Evolutionary conservation across 2,329 filamentous ascomycete genomes (phyloP), one percentile per base, ranked within the genome.

Genomic region (Stachybotrys elegans): DNA sequence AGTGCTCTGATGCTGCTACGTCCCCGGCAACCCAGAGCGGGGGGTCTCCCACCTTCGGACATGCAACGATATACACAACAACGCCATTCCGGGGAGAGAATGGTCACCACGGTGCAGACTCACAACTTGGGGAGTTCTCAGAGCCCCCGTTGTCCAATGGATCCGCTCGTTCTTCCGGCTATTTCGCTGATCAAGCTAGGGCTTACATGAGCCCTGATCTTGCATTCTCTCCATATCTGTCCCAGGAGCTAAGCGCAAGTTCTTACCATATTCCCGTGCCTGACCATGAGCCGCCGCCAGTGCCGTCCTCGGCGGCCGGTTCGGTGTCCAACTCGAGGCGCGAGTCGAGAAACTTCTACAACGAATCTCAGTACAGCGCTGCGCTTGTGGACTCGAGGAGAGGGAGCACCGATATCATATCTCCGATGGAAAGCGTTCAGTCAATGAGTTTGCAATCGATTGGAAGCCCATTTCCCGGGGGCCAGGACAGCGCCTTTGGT

Each of bases 221-320:
- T 48, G 68, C 66, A 6, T 62, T 76, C 8, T 14, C 31, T n/a
- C 68, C 71, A 4, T 75, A 74, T 47, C 49, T 71, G 32, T 63
- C 66, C 44, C 56, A 65, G 48, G 57, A 59, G 48, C 46, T 50
- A 14, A 57, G 55, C 48, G 51, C 51, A 41, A 61, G 54, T 42
- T 51, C 55, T 11, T 55, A 60, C 3, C 58, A 60, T 31, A 49
- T 65, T n/a, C 60, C 66, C 1, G 58, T 70, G 8, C 75, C 76
- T 9, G 67, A 69, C 45, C 75, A 79, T 47, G 68, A 72, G 23
- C 74, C 75, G 3, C 76, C 75, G 1, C 73, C 71, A 1, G 63
- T 76, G 5, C 75, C 76, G 6, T 52, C 57, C 1, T 62, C 67
- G 5, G 59, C 59, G 19, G 52, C 61, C 13, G 62, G 55, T 13